Evolutionary conservation across 2,329 filamentous ascomycete genomes (phyloP).

Genomic region (Aspergillus viridinutans): DNA sequence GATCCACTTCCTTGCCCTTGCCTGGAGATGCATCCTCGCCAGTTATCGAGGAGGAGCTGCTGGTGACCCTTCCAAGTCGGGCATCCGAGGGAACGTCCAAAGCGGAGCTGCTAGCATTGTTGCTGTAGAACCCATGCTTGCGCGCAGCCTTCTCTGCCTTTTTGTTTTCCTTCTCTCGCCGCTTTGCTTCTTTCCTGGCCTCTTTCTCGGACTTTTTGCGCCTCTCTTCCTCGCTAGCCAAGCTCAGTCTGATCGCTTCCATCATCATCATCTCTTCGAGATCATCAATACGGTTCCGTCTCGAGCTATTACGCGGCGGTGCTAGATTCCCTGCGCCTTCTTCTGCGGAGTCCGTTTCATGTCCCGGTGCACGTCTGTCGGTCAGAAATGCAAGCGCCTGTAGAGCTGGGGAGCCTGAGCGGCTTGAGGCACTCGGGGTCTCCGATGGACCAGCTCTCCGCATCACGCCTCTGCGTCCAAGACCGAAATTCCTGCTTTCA

Average conservation of each 20-base stretch:
- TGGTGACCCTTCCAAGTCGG: slow-evolving; percentile 32
- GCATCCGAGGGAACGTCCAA: slow-evolving; percentile 44
- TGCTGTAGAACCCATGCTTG: slow-evolving; percentile 53
- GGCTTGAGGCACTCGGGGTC: slow-evolving; percentile 29
- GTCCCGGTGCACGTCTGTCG: slow-evolving; percentile 35
- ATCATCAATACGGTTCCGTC: slow-evolving; percentile 70
- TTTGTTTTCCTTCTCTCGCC: slow-evolving; percentile 76
- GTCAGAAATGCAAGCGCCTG: slow-evolving; percentile 46
- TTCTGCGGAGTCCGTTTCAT: slow-evolving; percentile 35
- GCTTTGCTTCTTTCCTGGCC: slow-evolving; percentile 76
- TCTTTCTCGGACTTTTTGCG: slow-evolving; percentile 80
- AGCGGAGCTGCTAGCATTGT: slow-evolving; percentile 61
- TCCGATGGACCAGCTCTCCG: slow-evolving; percentile 37
- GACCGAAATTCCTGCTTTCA: slow-evolving; percentile 51
- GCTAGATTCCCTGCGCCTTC: slow-evolving; percentile 32
- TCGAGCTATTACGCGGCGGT: slow-evolving; percentile 48
- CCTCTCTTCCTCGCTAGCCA: slow-evolving; percentile 93
- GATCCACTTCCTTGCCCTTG: slow-evolving; percentile 70
- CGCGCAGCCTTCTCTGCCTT: slow-evolving; percentile 67
- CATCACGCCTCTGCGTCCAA: slow-evolving; percentile 52
- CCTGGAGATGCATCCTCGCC: slow-evolving; percentile 37
- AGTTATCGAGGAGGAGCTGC: slow-evolving; percentile 36
- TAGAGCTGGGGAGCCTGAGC: slow-evolving; percentile 37
- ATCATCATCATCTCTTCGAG: slow-evolving; percentile 98
- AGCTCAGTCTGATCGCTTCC: slow-evolving; percentile 84